Evolutionary conservation across 2,329 filamentous ascomycete genomes (phyloP).

Genomic region (Beauveria asiatica): DNA sequence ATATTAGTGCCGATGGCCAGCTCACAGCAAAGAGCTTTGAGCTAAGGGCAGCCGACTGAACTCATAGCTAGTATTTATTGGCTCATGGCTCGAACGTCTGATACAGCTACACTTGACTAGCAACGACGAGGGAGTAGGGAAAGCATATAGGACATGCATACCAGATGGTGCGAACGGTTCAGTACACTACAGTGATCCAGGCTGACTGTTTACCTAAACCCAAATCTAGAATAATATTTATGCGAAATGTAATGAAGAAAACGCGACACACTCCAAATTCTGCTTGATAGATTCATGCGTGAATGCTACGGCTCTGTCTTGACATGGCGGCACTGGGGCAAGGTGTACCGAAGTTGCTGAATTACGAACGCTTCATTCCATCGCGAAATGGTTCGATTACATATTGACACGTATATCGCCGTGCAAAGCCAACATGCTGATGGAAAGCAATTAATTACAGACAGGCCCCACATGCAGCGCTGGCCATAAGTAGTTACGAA

Average conservation of each 20-base stretch:
- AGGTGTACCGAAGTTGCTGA: neutral
- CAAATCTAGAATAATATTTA: slow-evolving; percentile 3
- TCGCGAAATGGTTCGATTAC: neutral
- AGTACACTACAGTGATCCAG: neutral
- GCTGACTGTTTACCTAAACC: neutral
- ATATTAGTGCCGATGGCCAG: neutral
- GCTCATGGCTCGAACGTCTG: neutral
- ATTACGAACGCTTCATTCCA: neutral
- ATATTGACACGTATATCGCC: neutral
- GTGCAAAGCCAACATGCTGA: neutral
- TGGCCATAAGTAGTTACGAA: neutral
- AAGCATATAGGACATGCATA: neutral
- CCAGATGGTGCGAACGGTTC: neutral
- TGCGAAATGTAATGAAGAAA: slow-evolving; percentile 9
- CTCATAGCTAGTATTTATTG: neutral
- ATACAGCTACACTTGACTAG: neutral
- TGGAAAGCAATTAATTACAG: neutral
- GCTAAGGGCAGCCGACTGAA: neutral
- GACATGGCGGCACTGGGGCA: neutral
- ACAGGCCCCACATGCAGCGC: neutral
- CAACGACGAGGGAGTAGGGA: neutral
- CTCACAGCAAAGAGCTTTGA: neutral
- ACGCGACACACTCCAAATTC: neutral
- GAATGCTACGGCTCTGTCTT: neutral
- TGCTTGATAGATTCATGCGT: neutral